Percentiles rank a stretch among this genome's conserved stretches.
Conservation (phyloP, 768 basidiomycete genomes). For the Boletus patriciae region DNA sequence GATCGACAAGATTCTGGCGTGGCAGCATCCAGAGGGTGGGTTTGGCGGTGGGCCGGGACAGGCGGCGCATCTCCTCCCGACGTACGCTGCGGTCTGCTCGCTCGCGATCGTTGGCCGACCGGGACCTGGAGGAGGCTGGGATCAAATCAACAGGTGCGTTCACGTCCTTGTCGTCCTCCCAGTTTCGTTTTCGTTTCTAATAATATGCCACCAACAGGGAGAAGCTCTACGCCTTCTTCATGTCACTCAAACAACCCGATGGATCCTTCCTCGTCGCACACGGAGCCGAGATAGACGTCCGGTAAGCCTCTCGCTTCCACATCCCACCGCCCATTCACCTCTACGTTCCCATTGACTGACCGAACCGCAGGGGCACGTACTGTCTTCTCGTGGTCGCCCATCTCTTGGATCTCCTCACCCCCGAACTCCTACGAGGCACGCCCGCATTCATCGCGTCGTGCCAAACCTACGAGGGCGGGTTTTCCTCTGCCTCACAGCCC, state of each 20-base stretch:
- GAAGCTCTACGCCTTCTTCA: slow-evolving; percentile 84
- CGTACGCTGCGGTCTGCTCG: slow-evolving; percentile 83
- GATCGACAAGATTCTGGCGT: slow-evolving; percentile 75
- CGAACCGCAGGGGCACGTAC: slow-evolving; percentile 74
- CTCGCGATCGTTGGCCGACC: slow-evolving; percentile 80
- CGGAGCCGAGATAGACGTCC: slow-evolving; percentile 90
- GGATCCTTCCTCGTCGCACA: slow-evolving; percentile 90
- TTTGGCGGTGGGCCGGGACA: slow-evolving; percentile 94
- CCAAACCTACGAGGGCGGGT: slow-evolving; percentile 98
- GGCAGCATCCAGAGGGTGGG: slow-evolving; percentile 85
- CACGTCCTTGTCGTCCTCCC: too few species aligned
- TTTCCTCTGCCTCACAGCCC: slow-evolving; percentile 76
- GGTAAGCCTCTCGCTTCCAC: slow-evolving; percentile 46
- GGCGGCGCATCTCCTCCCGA: slow-evolving; percentile 82
- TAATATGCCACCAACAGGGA: too few species aligned
- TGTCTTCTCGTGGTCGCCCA: slow-evolving; percentile 84
- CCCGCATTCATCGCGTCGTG: slow-evolving; percentile 82
- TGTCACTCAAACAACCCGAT: slow-evolving; percentile 88
- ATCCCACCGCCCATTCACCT: neutral
- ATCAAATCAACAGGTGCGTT: slow-evolving; percentile 74
- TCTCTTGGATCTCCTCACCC: slow-evolving; percentile 83
- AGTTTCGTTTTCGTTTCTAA: neutral
- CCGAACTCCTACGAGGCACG: slow-evolving; percentile 76
- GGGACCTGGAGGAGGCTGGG: slow-evolving; percentile 79
- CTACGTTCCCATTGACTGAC: neutral